A percentile compares a stretch with the other conserved stretches of the same genome.
Conservation (phyloP, 768 basidiomycete genomes). For the Naganishia kalamii region DNA sequence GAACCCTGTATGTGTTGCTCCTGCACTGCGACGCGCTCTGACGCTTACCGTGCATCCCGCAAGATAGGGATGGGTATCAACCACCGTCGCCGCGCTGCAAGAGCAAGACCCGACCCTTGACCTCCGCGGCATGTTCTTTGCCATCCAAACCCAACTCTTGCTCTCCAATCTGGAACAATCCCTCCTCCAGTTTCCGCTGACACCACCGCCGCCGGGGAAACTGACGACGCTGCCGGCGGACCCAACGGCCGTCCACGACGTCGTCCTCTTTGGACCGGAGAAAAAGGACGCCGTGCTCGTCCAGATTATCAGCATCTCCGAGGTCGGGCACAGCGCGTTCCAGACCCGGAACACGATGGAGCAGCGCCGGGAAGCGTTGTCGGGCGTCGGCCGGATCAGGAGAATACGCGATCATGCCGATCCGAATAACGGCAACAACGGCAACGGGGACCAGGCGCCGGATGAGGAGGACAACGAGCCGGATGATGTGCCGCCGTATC, state of each 20-base stretch:
- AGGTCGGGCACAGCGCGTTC: conserved; percentile 78
- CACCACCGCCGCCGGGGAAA: conserved; percentile 17
- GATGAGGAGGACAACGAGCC: conserved; percentile 53
- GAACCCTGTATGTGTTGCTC: conserved; percentile 16
- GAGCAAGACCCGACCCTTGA: conserved; percentile 1
- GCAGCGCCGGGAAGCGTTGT: conserved; percentile 53
- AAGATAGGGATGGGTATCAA: conserved; percentile 12
- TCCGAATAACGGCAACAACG: background rate
- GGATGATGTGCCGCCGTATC: conserved; percentile 65
- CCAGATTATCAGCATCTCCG: conserved; percentile 69
- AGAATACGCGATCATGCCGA: conserved; percentile 26
- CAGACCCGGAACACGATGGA: conserved; percentile 63
- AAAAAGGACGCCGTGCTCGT: conserved; percentile 51
- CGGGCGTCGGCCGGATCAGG: conserved; percentile 37
- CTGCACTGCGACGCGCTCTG: background rate
- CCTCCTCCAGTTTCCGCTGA: conserved; percentile 28
- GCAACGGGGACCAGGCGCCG: conserved; percentile 28
- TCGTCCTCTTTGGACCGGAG: conserved; percentile 25
- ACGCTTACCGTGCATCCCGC: background rate
- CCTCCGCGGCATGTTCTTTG: conserved; percentile 18
- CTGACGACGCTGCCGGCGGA: conserved; percentile 26
- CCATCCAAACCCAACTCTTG: conserved; percentile 18
- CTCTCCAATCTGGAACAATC: conserved; percentile 36
- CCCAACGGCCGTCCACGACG: conserved; percentile 26
- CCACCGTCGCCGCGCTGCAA: conserved; percentile 1